A percentile compares a stretch with the other conserved stretches of the same genome.
Conservation (phyloP, 2,329 filamentous ascomycete species). For the Phyllachora maydis region DNA sequence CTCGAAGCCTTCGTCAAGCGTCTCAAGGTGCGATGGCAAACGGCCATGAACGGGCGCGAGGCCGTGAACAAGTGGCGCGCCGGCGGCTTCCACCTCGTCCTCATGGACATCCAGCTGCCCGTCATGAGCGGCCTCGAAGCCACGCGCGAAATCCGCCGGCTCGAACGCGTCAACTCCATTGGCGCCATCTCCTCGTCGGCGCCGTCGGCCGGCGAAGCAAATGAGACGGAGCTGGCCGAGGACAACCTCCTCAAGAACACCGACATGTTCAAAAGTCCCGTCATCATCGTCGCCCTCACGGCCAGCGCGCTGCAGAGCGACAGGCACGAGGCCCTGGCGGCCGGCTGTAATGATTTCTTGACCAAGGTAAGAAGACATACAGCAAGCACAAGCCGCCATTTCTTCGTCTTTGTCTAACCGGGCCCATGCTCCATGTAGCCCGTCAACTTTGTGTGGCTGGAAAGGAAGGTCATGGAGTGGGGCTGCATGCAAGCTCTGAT, state of each 20-base stretch:
- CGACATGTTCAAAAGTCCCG: constrained; percentile 76
- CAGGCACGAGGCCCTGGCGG: constrained; percentile 81
- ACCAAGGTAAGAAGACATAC: constrained; percentile 53
- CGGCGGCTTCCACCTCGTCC: constrained; percentile 83
- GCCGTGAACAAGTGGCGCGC: constrained; percentile 84
- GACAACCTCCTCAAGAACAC: constrained; percentile 50
- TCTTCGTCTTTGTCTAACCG: background rate
- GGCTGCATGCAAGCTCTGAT: constrained; percentile 99
- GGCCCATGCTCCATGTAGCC: constrained; percentile 32
- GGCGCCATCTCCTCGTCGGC: constrained; percentile 62
- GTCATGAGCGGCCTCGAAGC: constrained; percentile 93
- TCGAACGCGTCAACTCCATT: constrained; percentile 81
- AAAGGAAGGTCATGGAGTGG: constrained; percentile 97
- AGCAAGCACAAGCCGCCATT: constrained; percentile 1
- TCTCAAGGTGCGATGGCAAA: constrained; percentile 88
- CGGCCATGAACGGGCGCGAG: constrained; percentile 87
- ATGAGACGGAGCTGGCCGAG: constrained; percentile 18
- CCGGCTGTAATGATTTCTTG: constrained; percentile 94
- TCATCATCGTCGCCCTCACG: constrained; percentile 93
- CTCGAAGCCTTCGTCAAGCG: constrained; percentile 91
- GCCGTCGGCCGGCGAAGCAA: constrained; percentile 27
- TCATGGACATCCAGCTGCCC: constrained; percentile 97
- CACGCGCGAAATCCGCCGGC: constrained; percentile 76
- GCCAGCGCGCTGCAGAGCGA: constrained; percentile 90
- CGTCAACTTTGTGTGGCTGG: constrained; percentile 92